Conservation (phyloP, 2,329 filamentous ascomycete species). For the Lecanicillium sp. region DNA sequence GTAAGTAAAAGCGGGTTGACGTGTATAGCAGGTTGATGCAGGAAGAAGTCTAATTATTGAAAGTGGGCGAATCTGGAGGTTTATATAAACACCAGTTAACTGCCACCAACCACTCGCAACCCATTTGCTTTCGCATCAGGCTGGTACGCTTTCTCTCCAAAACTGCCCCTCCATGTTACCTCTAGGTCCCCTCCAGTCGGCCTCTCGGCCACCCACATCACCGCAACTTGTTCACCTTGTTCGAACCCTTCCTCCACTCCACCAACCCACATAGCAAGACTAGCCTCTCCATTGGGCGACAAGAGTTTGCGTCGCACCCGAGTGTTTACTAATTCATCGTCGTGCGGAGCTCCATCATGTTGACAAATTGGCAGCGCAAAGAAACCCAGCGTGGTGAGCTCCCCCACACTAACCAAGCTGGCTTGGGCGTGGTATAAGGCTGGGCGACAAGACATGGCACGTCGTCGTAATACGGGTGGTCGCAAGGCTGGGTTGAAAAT, state of each 20-base stretch:
- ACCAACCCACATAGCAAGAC: constrained; percentile 3
- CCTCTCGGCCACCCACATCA: neutral
- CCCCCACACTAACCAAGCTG: constrained; percentile 6
- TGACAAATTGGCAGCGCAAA: neutral
- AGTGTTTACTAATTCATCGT: constrained; percentile 6
- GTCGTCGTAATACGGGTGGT: neutral
- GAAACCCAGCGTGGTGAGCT: neutral
- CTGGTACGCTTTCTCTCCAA: too few relatives aligned
- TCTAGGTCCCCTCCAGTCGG: neutral
- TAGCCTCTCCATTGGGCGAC: neutral
- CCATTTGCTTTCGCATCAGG: too few relatives aligned
- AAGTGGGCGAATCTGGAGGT: constrained; percentile 1
- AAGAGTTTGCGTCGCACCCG: neutral
- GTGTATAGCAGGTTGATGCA: neutral
- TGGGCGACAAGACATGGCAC: too few relatives aligned
- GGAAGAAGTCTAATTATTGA: neutral
- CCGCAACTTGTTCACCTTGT: constrained; percentile 3
- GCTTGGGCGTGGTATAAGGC: too few relatives aligned
- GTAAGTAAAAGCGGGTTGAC: neutral
- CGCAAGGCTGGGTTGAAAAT: too few relatives aligned
- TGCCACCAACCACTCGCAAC: too few relatives aligned
- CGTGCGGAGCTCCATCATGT: neutral
- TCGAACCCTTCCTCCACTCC: neutral
- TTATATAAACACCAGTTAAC: constrained; percentile 13
- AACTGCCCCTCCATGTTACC: constrained; percentile 2